Percentiles rank a stretch among this genome's conserved stretches.
Evolutionary conservation across 768 basidiomycete species (phyloP).

Genomic region (Leccinum aurantiacum): DNA sequence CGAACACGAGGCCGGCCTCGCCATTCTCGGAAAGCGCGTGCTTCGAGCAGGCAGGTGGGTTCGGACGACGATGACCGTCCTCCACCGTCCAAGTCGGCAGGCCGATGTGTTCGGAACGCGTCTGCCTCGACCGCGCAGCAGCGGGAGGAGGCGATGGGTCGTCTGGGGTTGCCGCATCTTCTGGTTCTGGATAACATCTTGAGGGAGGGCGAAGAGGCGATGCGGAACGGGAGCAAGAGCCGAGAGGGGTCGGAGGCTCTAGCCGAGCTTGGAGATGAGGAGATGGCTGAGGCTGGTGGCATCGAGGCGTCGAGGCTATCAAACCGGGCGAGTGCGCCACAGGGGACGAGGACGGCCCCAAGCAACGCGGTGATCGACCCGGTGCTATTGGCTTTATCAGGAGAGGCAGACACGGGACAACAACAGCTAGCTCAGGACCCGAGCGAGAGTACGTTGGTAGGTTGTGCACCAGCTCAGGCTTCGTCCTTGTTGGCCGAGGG

Average conservation of each 20-base stretch:
- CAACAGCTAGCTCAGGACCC: not conserved
- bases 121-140: not conserved
- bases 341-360: not conserved
- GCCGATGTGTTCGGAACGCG: not conserved
- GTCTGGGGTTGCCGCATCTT: slow-evolving; percentile 33
- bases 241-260: slow-evolving; percentile 8
- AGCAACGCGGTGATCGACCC: slow-evolving; percentile 33
- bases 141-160: slow-evolving; percentile 30
- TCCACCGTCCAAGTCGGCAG: not conserved
- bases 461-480: not conserved
- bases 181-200: slow-evolving; percentile 38
- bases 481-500: not conserved
- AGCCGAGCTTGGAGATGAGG: slow-evolving; percentile 7
- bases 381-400: slow-evolving; percentile 28
- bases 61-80: not conserved
- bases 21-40: not conserved
- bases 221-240: slow-evolving; percentile 4
- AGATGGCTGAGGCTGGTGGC: not conserved
- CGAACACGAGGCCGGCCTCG: slow-evolving; percentile 12
- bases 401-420: slow-evolving; percentile 1
- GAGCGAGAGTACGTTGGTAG: not conserved
- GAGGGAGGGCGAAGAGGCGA: slow-evolving; percentile 30
- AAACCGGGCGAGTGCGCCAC: not conserved
- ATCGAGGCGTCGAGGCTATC: not conserved
- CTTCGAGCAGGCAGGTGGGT: not conserved